A percentile compares a stretch with the other conserved stretches of the same genome.
Conservation (phyloP, 176 grass and related monocot genomes). For the Chrysopogon serrulatus region DNA sequence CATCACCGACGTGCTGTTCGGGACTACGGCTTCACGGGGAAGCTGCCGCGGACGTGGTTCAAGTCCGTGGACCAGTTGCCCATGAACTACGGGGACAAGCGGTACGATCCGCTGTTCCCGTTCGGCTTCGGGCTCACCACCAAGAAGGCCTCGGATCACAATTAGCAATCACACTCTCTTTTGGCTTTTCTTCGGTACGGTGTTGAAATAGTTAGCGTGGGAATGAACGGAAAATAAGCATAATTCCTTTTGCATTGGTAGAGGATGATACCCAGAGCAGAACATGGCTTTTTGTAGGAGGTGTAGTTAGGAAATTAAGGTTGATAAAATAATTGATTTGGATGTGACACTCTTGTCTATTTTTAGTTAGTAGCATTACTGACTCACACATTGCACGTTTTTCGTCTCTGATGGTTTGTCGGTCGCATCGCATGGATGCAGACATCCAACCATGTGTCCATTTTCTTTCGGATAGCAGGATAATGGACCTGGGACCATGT, state of each 20-base stretch:
- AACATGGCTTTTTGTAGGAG: not conserved
- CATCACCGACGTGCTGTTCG: conserved; percentile 73
- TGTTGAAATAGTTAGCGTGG: not conserved
- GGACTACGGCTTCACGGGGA: conserved; percentile 77
- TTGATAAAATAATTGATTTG: not conserved
- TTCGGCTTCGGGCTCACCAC: conserved; percentile 76
- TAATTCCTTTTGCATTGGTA: not conserved
- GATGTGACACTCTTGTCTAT: not conserved
- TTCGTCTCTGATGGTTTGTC: not conserved
- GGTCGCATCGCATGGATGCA: not conserved
- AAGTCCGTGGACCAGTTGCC: conserved; percentile 81
- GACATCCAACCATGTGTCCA: not conserved
- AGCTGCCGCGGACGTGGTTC: conserved; percentile 84
- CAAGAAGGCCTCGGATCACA: not conserved
- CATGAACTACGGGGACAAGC: conserved; percentile 68
- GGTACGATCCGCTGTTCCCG: conserved; percentile 65
- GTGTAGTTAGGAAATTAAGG: not conserved
- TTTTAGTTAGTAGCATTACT: not conserved
- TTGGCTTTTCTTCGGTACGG: not conserved
- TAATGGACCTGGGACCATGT: too few species aligned
- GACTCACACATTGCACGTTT: not conserved
- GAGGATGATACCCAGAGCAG: not conserved
- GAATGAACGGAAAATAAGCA: not conserved
- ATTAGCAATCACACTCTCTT: not conserved
- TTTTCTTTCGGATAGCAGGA: too few species aligned